Evolutionary conservation across 148 eudicot species (phyloP), one percentile per base, ranked within the genome.

Genomic region (Drosera capensis): DNA sequence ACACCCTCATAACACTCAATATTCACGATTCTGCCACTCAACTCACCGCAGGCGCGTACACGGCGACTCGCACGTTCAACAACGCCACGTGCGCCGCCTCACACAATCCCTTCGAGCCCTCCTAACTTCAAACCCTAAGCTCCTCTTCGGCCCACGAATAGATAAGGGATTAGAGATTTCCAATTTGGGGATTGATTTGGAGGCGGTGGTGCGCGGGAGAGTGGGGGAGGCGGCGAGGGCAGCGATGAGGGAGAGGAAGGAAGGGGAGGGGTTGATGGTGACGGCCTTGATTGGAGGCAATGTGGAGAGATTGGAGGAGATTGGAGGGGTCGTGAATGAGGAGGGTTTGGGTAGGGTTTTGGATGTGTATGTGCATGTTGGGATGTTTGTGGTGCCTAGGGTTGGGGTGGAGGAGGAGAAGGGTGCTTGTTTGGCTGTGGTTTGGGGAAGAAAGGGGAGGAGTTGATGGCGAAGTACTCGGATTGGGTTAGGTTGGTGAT

Each of bases 401-500:
- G 80, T 78, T 67, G 93, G 93, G 11, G 47, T 46, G 44, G 43
- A 31, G 14, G 43, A 31, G 14, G 71, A 60, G 17, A 72, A 65
- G 40, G 86, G 68, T 25, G 95, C 95, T 8, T 70, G 45, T 54
- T 65, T 90, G 80, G 99, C 88, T 13, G 68, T 78, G 48, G 94
- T n/a, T n/a, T 81, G 28, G 82, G 95, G 0, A 59, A 66, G 38
- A 69, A 71, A 51, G 76, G 99, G 59, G 78, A 73, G 51, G 57
- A 65, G 52, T 87, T 95, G 6, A 57, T 62, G 67, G 92, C 96
- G 2, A 88, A 88, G 75, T 80, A 88, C 64, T 72, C 96, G 7
- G 86, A 77, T 48, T 88, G 96, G 96, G 94, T 72, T 37, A 72
- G 96, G 96, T 88, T 59, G 46, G 77, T 19, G n/a, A n/a, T n/a